Base-by-base conservation (phyloP, 495 filamentous ascomycete species). In the Aspergillus heteromorphus region DNA sequence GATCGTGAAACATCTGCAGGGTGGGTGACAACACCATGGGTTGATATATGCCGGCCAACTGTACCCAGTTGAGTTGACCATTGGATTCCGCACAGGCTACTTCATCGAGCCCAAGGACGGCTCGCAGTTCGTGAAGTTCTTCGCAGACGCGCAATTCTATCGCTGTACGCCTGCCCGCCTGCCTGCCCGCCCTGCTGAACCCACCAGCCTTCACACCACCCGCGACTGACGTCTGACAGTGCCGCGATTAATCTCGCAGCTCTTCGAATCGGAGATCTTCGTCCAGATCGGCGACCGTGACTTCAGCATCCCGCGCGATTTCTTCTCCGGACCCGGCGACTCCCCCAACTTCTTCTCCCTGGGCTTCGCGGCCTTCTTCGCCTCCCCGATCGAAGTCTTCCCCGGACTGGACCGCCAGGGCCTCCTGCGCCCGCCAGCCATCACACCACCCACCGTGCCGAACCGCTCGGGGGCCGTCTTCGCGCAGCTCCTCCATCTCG, bases 131-230 rank as follows among this genome's bases (percentile, higher is more conserved):
- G 93, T 97, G 59, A 89, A 86, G 45, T 78, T 97, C 40, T 97
- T 96, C 70, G 90, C 92, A 29, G 92, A 98, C 65, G 89, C 92
- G 4, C 93, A 97, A 65, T 98, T 97, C 73, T 98, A 97, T 71
- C 88, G 79, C 65, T 76, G 88, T 91, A 71, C 64, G 82, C n/a
- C n/a, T n/a, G n/a, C n/a, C n/a, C n/a, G n/a, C n/a, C n/a, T n/a
- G n/a, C n/a, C n/a, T n/a, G n/a, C n/a, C n/a, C n/a, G n/a, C n/a
- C n/a, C n/a, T n/a, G n/a, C n/a, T n/a, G 56, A 27, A 0, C 0
- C 23, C 50, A 11, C 56, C 48, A 9, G 7, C 29, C 16, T 43
- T 29, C 16, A 29, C 14, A 13, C 2, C 18, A 4, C 27, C 4
- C 14, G n/a, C 18, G 20, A 45, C 38, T 69, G 40, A 65, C 51